A percentile compares a stretch with the other conserved stretches of the same genome.
These are phyloP conservation scores for Arthrobotrys musiformis DNA, from an alignment of 2,329 filamentous ascomycete species.

Conservation along the genomic window DNA sequence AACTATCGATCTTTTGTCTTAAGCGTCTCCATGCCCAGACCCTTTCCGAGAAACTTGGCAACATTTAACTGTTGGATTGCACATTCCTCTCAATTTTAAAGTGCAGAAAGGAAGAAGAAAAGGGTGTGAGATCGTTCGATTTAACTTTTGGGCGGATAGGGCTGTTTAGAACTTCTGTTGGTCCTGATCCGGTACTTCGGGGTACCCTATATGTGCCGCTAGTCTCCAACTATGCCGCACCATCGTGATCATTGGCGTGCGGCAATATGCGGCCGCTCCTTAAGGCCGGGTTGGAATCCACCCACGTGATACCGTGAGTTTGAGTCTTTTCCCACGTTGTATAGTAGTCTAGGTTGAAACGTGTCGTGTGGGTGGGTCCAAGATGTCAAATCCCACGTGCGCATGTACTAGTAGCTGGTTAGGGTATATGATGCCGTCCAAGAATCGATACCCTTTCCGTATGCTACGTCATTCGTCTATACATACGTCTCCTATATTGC, in stretches of 20 bases:
- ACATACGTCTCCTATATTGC: no score
- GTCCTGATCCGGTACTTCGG: not conserved
- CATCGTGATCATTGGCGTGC: not conserved
- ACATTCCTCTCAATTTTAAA: not conserved
- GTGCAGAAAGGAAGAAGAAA: not conserved
- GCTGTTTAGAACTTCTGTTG: not conserved
- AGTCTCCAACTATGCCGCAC: not conserved
- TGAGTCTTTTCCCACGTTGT: not conserved
- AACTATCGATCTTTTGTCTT: not conserved
- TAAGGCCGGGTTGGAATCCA: not conserved
- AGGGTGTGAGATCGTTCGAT: not conserved
- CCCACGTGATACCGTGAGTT: not conserved
- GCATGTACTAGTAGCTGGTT: no score
- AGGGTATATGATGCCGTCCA: no score
- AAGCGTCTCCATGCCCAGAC: not conserved
- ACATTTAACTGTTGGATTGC: not conserved
- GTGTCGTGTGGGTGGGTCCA: no score
- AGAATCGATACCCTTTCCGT: no score
- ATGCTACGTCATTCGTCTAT: no score
- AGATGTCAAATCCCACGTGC: no score
- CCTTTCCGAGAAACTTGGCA: constrained; percentile 10
- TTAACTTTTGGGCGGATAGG: not conserved
- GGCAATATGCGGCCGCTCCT: not conserved
- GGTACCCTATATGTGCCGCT: not conserved
- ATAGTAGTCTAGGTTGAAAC: not conserved